Percentiles rank a stretch among this genome's conserved stretches.
Conservation (phyloP, 805 yeast species). For the Candida ficus region DNA sequence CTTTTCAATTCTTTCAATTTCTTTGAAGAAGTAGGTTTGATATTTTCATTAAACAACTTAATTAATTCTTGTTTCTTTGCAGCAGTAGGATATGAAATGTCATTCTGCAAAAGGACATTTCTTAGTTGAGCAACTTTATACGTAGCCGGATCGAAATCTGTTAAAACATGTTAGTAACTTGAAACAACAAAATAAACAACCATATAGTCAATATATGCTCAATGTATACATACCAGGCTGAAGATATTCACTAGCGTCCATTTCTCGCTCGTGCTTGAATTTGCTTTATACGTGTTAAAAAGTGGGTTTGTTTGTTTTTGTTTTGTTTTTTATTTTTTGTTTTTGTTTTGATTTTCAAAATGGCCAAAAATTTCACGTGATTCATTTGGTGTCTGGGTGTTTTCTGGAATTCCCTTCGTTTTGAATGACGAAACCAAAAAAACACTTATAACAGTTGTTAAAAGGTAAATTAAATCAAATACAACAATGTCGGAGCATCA, state of each 20-base stretch:
- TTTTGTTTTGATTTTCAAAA: slow-evolving; percentile 6
- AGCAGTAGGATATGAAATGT: slow-evolving; percentile 52
- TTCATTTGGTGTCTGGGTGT: slow-evolving; percentile 2
- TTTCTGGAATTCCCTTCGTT: too few species aligned
- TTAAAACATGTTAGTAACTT: neutral
- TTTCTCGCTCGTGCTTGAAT: too few species aligned
- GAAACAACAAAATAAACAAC: neutral
- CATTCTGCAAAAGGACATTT: slow-evolving; percentile 55
- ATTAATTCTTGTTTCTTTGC: slow-evolving; percentile 68
- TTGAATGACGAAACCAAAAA: too few species aligned
- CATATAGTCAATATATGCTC: slow-evolving; percentile 26
- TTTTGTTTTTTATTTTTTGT: neutral
- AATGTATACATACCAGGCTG: slow-evolving; percentile 40
- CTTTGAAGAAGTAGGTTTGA: slow-evolving; percentile 43
- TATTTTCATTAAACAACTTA: slow-evolving; percentile 47
- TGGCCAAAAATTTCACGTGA: neutral
- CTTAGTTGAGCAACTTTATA: slow-evolving; percentile 69
- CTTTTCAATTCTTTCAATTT: slow-evolving; percentile 30
- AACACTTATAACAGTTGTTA: too few species aligned
- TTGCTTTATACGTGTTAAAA: too few species aligned
- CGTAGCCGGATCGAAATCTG: slow-evolving; percentile 63
- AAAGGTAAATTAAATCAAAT: neutral
- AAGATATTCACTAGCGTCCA: slow-evolving; percentile 34
- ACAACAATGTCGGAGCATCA: slow-evolving; percentile 18
- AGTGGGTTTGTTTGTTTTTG: slow-evolving; percentile 1